Percentiles rank a stretch among this genome's conserved stretches.
These are phyloP conservation scores for Pseudozyma hubeiensis DNA, from an alignment of 1,284 basidiomycete genomes.

Conservation along the genomic window DNA sequence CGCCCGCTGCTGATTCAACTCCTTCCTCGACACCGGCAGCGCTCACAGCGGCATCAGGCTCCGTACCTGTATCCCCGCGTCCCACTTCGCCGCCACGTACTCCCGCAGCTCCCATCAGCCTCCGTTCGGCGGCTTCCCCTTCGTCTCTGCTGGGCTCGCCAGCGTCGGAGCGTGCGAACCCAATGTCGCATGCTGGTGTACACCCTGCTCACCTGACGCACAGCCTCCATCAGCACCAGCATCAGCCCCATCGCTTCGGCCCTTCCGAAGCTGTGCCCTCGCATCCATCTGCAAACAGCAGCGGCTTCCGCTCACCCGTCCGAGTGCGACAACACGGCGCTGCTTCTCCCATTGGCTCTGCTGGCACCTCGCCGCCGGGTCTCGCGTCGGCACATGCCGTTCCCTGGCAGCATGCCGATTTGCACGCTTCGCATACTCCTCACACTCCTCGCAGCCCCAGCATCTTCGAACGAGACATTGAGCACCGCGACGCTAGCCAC, in stretches of 20 bases:
- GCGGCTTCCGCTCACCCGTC: constrained; percentile 33
- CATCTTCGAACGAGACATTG: constrained; percentile 67
- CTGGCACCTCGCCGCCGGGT: constrained; percentile 29
- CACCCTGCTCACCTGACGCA: constrained; percentile 25
- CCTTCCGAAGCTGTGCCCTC: constrained; percentile 9
- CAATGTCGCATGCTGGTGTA: constrained; percentile 20
- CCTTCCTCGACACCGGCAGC: constrained; percentile 11
- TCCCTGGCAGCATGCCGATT: constrained; percentile 14
- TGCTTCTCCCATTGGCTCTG: constrained; percentile 20
- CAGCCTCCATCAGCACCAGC: constrained; percentile 39
- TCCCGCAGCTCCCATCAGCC: constrained; percentile 23
- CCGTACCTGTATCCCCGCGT: constrained; percentile 41
- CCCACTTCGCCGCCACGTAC: constrained; percentile 30
- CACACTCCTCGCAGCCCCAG: constrained; percentile 33
- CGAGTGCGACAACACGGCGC: constrained; percentile 31
- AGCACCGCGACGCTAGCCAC: constrained; percentile 61
- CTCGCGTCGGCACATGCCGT: constrained; percentile 2
- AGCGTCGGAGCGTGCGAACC: constrained; percentile 30
- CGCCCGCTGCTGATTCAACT: constrained; percentile 46
- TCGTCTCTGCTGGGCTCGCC: constrained; percentile 23
- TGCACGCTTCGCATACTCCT: constrained; percentile 19
- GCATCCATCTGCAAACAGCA: constrained; percentile 11
- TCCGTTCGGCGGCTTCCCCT: constrained; percentile 23
- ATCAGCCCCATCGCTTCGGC: constrained; percentile 13
- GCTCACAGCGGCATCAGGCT: constrained; percentile 14